A percentile compares a stretch with the other conserved stretches of the same genome.
phyloP scores from a whole-genome alignment of 345 rosid species.

The Garcia nutans region DNA sequence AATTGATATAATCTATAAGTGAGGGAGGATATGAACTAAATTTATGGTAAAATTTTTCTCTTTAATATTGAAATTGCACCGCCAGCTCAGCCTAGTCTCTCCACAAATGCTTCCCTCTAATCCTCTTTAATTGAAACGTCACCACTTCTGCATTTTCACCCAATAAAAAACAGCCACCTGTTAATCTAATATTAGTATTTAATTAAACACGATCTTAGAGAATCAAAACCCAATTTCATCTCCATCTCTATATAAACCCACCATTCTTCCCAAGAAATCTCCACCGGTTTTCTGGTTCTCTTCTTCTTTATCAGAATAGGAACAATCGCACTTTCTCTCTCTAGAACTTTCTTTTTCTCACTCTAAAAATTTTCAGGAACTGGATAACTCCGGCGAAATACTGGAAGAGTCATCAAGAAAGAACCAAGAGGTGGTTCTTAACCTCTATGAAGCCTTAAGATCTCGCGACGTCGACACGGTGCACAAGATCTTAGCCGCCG shows the following conservation, averaged over 20 bases:
- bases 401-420: constrained; percentile 48
- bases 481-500: constrained; percentile 70
- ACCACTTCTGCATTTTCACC: too few relatives aligned
- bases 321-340: too few relatives aligned
- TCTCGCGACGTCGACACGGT: constrained; percentile 75
- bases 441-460: constrained; percentile 79
- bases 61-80: too few relatives aligned
- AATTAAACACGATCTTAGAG: neutral
- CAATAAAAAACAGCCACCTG: too few relatives aligned
- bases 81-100: neutral
- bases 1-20: too few relatives aligned
- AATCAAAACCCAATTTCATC: neutral
- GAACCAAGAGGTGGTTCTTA: constrained; percentile 80
- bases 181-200: too few relatives aligned
- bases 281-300: neutral
- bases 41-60: too few relatives aligned
- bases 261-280: neutral
- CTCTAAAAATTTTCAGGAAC: constrained; percentile 40
- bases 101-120: too few relatives aligned
- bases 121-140: too few relatives aligned
- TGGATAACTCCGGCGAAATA: constrained; percentile 62
- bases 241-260: constrained; percentile 22
- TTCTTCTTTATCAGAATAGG: too few relatives aligned
- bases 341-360: neutral
- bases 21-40: too few relatives aligned